Evolutionary conservation across 768 basidiomycete genomes (phyloP), one percentile per base, ranked within the genome.

Genomic region (Chlorophyllum brunneum): DNA sequence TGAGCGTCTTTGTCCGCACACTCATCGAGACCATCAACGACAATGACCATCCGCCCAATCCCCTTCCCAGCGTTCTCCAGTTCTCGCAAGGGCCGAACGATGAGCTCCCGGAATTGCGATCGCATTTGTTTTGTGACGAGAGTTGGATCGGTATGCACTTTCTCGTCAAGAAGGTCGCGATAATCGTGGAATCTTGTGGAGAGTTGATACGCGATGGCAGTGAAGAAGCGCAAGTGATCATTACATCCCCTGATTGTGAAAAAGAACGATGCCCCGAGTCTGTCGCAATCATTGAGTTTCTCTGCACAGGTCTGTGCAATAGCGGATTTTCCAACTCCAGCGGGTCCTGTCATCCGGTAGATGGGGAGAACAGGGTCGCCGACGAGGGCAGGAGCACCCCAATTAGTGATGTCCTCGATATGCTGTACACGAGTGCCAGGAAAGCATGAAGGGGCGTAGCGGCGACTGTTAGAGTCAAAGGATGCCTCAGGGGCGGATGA

Each of bases 201-300:
- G 6, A 54, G 44, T 24, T 54, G 52, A 24, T 54, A 47, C 6
- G 52, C 44, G 23, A 54, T 31, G 13, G 52, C 39, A 16, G 44
- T 22, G 34, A 54, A 30, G 37, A 54, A 40, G 27, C 26, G 36
- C 1, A 15, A 24, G n/a, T 31, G 30, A 18, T 47, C 39, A 22
- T 40, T 23, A 27, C 5, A 51, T 13, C 0, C 59, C 16, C 56
- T 47, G 31, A 4, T 10, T 15, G 4, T 46, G 44, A 49, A 56
- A 22, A 56, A 56, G 43, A 51, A 56, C 11, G 48, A 36, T 4
- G 42, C 54, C 7, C 43, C 54, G 5, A 56, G 42, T 18, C 45
- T 20, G 3, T 29, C 24, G 1, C 16, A 10, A 7, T 22, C n/a
- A 15, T 22, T n/a, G 2, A 51, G 37, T n/a, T 40, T 18, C 3